Evolutionary conservation across 169 alveolate species (phyloP), one percentile per base, ranked within the genome.

Genomic region (Babesia sp.): DNA sequence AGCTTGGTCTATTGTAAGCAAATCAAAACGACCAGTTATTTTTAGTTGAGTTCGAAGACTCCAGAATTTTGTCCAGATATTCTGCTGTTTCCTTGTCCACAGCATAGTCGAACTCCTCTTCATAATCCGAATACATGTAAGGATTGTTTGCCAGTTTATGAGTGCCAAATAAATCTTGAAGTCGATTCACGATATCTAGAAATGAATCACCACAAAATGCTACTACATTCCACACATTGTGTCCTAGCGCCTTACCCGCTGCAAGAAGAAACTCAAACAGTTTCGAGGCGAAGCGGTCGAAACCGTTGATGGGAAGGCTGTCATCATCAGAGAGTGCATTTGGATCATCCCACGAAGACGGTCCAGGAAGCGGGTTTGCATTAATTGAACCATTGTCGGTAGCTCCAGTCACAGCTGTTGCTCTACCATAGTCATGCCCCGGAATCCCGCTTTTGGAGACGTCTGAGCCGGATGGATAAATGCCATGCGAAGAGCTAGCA

Each of bases 61-160:
- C 66, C 42, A 31, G 2, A 2, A 16, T 26, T 16, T 34, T 63
- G 18, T 64, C 57, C 0, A 64, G 37, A 20, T 26, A 64, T 7
- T 5, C 53, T 1, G 36, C 4, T 11, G 60, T 2, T 16, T 46
- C 63, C 3, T 41, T 39, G 37, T 45, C 63, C 51, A 64, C 0
- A 22, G 26, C 8, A 22, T 7, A 8, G 61, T 64, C 74, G 37
- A 64, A 64, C 54, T 64, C 74, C 48, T 64, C 74, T 18, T 64
- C 74, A 33, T 29, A 45, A 9, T 64, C 74, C 18, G 26, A 11
- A 42, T 46, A 64, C 59, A 48, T 2, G 51, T 46, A 45, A 37
- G 29, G 36, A 37, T 64, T 37, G 16, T 29, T 2, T 34, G 9
- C 29, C 16, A 20, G 26, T 46, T 18, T 22, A 5, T 44, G 20